A percentile compares a stretch with the other conserved stretches of the same genome.
Conservation (phyloP, 805 yeast genomes). For the Wickerhamiella domercqiae region DNA sequence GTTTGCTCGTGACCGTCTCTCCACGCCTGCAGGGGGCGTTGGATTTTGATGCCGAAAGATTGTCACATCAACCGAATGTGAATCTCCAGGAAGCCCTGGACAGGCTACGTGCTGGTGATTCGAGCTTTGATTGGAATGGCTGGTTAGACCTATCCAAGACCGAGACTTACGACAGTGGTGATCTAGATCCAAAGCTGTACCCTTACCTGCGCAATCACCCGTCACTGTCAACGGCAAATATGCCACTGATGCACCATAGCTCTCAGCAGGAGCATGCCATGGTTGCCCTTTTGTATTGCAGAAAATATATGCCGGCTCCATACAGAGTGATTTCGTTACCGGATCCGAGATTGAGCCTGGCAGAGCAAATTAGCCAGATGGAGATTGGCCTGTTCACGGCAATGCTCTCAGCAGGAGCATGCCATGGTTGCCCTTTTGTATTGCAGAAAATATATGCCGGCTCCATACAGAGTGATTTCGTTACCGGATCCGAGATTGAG, state of each 20-base stretch:
- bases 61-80: no score
- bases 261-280: conserved; percentile 6
- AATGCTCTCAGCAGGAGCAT: not conserved
- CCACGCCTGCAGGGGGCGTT: no score
- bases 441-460: no score
- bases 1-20: no score
- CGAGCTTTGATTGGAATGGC: conserved; percentile 16
- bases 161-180: conserved; percentile 4
- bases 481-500: not conserved
- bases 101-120: not conserved
- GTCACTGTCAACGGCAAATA: not conserved
- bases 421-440: no score
- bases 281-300: conserved; percentile 3
- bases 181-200: conserved; percentile 4
- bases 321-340: conserved; percentile 2
- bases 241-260: conserved; percentile 2
- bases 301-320: conserved; percentile 5
- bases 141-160: conserved; percentile 15
- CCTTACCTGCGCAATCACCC: conserved; percentile 4
- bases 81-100: no score
- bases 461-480: conserved; percentile 1
- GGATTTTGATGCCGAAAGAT: no score
- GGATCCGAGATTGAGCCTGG: not conserved
- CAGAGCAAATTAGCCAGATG: not conserved
- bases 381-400: not conserved